A percentile compares a stretch with the other conserved stretches of the same genome.
Conservation (phyloP, 2,329 filamentous ascomycete species). For the Trichophyton equinum region DNA sequence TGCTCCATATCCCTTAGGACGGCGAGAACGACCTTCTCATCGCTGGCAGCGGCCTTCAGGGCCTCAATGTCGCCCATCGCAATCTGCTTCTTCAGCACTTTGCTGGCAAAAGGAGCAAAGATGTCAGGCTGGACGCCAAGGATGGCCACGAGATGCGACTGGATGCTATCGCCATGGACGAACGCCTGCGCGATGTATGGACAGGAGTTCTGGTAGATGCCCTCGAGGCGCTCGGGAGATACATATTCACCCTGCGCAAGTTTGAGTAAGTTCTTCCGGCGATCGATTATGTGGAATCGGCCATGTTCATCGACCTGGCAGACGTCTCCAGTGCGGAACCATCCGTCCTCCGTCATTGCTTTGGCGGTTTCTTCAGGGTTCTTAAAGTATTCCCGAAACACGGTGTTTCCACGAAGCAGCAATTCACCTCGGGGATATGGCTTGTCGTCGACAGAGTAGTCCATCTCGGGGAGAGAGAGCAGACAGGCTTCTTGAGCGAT, state of each 20-base stretch:
- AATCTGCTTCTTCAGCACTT: constrained; percentile 58
- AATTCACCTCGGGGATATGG: constrained; percentile 85
- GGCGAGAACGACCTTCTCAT: constrained; percentile 59
- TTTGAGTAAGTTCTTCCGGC: constrained; percentile 98
- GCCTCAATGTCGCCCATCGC: constrained; percentile 51
- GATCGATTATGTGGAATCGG: constrained; percentile 85
- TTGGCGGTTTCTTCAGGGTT: constrained; percentile 79
- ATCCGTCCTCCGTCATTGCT: constrained; percentile 72
- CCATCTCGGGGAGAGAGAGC: constrained; percentile 81
- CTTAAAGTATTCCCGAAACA: constrained; percentile 82
- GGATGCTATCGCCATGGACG: constrained; percentile 77
- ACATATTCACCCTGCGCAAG: constrained; percentile 96
- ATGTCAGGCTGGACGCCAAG: constrained; percentile 76
- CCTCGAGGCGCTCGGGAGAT: constrained; percentile 92
- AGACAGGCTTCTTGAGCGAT: constrained; percentile 63
- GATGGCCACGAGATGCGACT: constrained; percentile 71
- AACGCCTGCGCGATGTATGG: constrained; percentile 68
- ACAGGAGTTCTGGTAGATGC: constrained; percentile 74
- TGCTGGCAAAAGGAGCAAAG: constrained; percentile 70
- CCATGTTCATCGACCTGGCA: constrained; percentile 72
- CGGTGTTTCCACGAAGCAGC: constrained; percentile 62
- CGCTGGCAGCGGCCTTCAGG: constrained; percentile 52
- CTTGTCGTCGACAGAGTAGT: constrained; percentile 78
- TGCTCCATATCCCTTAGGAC: constrained; percentile 67
- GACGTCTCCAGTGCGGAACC: constrained; percentile 96